Percentiles rank a stretch among this genome's conserved stretches.
These are phyloP conservation scores for Ophiocordyceps australis DNA, from an alignment of 2,329 filamentous ascomycete species.

Conservation along the genomic window DNA sequence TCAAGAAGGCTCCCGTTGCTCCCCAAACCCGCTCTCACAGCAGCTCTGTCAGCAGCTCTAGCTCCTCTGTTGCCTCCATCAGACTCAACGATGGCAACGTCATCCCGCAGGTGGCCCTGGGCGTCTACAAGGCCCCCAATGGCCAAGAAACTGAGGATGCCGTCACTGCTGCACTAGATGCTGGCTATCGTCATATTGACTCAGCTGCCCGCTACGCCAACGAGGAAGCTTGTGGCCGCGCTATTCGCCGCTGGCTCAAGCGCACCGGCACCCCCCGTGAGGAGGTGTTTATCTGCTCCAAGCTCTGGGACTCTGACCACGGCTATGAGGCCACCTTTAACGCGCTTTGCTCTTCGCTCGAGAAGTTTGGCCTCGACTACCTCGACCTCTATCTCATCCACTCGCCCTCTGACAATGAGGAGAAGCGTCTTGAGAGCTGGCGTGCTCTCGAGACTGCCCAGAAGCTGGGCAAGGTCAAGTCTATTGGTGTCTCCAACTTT, in stretches of 20 bases:
- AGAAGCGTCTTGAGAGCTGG: conserved; percentile 56
- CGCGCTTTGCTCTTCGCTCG: conserved; percentile 45
- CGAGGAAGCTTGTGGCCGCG: conserved; percentile 50
- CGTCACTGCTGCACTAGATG: conserved; percentile 40
- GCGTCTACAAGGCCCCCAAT: conserved; percentile 27
- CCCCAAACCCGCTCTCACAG: conserved; percentile 8
- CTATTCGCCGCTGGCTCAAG: conserved; percentile 51
- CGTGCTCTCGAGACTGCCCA: conserved; percentile 49
- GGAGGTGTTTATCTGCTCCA: conserved; percentile 49
- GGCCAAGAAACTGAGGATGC: conserved; percentile 39
- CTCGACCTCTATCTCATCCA: conserved; percentile 56
- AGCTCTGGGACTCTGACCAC: conserved; percentile 40
- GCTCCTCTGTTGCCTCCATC: conserved; percentile 16
- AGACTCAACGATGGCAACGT: conserved; percentile 55
- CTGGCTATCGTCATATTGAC: conserved; percentile 36
- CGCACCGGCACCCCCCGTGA: conserved; percentile 44
- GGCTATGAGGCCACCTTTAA: conserved; percentile 31
- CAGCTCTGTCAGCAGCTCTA: conserved; percentile 8
- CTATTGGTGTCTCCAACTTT: conserved; percentile 68
- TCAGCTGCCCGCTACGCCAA: conserved; percentile 41
- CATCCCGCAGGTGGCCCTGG: conserved; percentile 37
- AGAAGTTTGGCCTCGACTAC: conserved; percentile 47
- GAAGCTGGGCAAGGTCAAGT: conserved; percentile 41
- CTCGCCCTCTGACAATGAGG: conserved; percentile 46
- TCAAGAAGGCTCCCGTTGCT: conserved; percentile 10